Conservation (phyloP, 1,284 basidiomycete species). For the Sporisorium graminicola region DNA sequence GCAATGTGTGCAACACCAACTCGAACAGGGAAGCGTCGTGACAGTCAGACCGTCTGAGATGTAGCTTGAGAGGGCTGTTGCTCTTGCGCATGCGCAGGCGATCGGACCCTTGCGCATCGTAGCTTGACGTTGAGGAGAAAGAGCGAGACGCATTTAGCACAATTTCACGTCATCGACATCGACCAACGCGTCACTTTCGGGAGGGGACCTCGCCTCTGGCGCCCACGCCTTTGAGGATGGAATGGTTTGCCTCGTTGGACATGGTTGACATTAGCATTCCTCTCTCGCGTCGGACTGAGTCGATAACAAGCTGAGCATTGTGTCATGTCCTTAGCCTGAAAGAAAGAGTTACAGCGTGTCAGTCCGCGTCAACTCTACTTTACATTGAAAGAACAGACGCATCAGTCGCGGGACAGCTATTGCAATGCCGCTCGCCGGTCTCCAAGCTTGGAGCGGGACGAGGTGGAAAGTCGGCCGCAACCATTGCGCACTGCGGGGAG, state of each 20-base stretch:
- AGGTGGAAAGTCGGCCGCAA: too few species aligned
- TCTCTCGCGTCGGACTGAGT: neutral
- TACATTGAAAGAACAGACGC: neutral
- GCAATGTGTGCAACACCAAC: too few species aligned
- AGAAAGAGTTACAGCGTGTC: too few species aligned
- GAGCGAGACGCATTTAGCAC: neutral
- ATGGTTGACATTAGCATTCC: constrained; percentile 14
- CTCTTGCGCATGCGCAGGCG: neutral
- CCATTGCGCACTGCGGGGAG: neutral
- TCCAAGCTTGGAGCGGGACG: neutral
- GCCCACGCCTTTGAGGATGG: neutral
- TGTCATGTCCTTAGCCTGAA: neutral
- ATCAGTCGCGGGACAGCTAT: neutral
- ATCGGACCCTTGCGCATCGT: neutral
- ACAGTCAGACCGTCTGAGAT: too few species aligned
- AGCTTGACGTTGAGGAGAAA: neutral
- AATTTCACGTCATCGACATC: constrained; percentile 19
- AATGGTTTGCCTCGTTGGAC: too few species aligned
- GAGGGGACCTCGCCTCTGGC: constrained; percentile 4
- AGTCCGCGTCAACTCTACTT: neutral
- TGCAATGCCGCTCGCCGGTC: neutral
- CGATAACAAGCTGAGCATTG: neutral
- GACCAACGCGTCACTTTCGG: constrained; percentile 5
- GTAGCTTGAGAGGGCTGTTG: too few species aligned
- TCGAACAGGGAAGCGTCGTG: too few species aligned